Conservation (phyloP, 768 basidiomycete genomes). For the Amanita exitialis region DNA sequence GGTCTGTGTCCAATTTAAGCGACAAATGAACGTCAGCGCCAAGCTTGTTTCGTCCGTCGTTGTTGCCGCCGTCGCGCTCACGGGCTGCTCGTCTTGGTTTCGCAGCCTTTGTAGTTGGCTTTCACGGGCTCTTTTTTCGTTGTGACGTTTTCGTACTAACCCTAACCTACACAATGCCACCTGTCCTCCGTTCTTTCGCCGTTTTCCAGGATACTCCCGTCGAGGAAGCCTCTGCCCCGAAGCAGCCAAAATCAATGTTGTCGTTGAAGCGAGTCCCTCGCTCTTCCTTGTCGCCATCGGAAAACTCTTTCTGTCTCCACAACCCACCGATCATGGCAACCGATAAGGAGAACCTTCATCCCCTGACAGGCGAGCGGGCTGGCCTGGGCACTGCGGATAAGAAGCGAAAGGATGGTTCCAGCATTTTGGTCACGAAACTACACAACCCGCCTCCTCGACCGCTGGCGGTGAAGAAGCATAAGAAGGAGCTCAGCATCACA, state of each 20-base stretch:
- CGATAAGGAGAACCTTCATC: constrained; percentile 78
- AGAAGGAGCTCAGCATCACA: constrained; percentile 24
- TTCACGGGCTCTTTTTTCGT: not conserved
- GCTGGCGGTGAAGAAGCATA: constrained; percentile 30
- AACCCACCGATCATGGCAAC: constrained; percentile 23
- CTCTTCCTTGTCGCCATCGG: constrained; percentile 18
- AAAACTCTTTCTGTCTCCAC: constrained; percentile 11
- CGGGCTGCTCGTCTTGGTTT: not conserved
- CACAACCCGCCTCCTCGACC: constrained; percentile 15
- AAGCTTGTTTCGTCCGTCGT: not conserved
- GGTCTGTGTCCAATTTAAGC: constrained; percentile 4
- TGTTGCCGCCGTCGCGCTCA: not conserved
- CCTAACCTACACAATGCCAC: constrained; percentile 2
- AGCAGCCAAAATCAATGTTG: constrained; percentile 17
- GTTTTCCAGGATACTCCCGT: constrained; percentile 51
- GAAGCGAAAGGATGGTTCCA: constrained; percentile 47
- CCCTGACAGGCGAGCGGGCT: constrained; percentile 57
- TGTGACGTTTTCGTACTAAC: not conserved
- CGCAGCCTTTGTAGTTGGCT: not conserved
- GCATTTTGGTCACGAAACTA: constrained; percentile 45
- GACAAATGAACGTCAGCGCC: not conserved
- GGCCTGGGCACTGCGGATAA: constrained; percentile 32
- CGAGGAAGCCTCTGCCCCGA: constrained; percentile 20
- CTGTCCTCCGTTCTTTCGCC: constrained; percentile 30
- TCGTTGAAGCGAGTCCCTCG: constrained; percentile 15